Evolutionary conservation across 1,284 basidiomycete species (phyloP), one percentile per base, ranked within the genome.

Genomic region (Marasmius oreades): DNA sequence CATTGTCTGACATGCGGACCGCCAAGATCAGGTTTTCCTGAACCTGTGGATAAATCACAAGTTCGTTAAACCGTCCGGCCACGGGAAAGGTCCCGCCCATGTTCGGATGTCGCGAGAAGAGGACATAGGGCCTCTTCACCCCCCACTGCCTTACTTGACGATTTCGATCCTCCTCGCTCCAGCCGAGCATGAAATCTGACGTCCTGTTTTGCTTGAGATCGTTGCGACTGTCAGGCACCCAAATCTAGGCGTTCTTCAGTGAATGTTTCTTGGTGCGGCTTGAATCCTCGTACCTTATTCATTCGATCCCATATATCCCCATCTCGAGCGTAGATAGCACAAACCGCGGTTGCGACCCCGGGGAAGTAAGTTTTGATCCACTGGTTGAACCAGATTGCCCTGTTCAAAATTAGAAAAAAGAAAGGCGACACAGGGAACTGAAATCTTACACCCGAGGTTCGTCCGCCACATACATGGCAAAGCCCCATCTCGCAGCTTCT

Each of bases 91-190:
- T 22, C 16, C 31, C 33, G 2, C 57, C 59, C 59, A 61, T 61
- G 20, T 59, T 59, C 1, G 39, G 47, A 47, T 61, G 59, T 42
- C 58, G 14, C 12, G 59, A 26, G 44, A 61, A 61, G 28, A 61
- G 59, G 22, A 59, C 34, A 26, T 59, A 61, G 3, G 59, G 59
- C 51, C 26, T 59, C 46, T 61, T 22, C 24, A 61, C 59, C 8
- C 59, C 59, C 57, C 57, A 59, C 18, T 33, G 11, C 12, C 48
- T 54, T 26, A 59, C 51, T 26, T 43, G 23, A 26, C 45, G 48
- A 28, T 61, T 39, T 8, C 57, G 59, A 43, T 61, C 58, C 56
- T 61, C 59, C 33, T 59, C 39, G 37, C 34, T 33, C 57, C 55
- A 56, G 1, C 26, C 53, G 39, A 42, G 8, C 39, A 14, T 11